A percentile compares a stretch with the other conserved stretches of the same genome.
Evolutionary conservation across 148 eudicot species (phyloP).

Genomic region (Beta vulgaris): DNA sequence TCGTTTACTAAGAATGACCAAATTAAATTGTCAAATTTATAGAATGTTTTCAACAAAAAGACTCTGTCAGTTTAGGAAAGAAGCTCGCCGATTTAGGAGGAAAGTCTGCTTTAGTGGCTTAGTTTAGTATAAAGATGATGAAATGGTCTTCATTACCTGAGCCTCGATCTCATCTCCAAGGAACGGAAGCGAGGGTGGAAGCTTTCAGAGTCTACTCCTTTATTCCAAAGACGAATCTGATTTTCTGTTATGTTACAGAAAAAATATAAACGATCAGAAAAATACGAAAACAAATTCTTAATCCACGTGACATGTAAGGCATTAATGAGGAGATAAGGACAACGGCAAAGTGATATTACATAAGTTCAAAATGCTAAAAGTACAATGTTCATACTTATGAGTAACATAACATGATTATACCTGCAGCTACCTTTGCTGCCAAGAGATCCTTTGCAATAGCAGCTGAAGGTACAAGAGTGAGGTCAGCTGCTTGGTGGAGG

Average conservation of each 20-base stretch:
- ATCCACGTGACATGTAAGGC: not conserved
- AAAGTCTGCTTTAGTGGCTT: too few relatives aligned
- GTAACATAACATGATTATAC: slow-evolving; percentile 31
- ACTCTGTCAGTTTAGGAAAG: too few relatives aligned
- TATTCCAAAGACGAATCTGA: slow-evolving; percentile 85
- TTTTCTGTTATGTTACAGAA: slow-evolving; percentile 36
- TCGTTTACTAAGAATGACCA: too few relatives aligned
- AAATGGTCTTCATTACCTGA: slow-evolving; percentile 44
- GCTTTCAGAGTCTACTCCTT: slow-evolving; percentile 97
- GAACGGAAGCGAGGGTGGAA: slow-evolving; percentile 80
- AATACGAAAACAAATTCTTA: not conserved
- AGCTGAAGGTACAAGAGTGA: slow-evolving; percentile 94
- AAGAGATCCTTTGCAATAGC: slow-evolving; percentile 89
- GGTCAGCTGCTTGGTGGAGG: slow-evolving; percentile 92
- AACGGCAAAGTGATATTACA: not conserved
- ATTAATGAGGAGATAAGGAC: not conserved
- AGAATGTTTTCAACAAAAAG: too few relatives aligned
- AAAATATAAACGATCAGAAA: not conserved
- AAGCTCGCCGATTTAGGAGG: too few relatives aligned
- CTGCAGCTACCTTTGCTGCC: slow-evolving; percentile 84
- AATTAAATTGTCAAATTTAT: too few relatives aligned
- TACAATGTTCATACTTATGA: not conserved
- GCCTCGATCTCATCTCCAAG: slow-evolving; percentile 75
- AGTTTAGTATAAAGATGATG: too few relatives aligned
- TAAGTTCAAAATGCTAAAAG: not conserved